Conservation (phyloP, 2,329 filamentous ascomycete species). For the Penicillium sp. region DNA sequence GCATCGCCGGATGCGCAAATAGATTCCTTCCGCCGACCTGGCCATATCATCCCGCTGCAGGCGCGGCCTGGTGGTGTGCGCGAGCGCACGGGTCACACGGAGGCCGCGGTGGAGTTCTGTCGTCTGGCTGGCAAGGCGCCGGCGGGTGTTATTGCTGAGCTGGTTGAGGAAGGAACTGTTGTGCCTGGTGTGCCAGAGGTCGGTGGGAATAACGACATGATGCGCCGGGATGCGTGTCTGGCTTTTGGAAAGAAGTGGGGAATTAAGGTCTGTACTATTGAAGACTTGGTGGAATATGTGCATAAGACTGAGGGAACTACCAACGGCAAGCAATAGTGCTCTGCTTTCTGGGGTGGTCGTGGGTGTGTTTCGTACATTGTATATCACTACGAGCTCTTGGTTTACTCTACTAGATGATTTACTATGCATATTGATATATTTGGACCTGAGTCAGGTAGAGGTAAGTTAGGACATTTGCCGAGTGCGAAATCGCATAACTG, state of each 20-base stretch:
- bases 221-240: slow-evolving; percentile 85
- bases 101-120: slow-evolving; percentile 91
- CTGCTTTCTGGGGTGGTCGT: slow-evolving; percentile 6
- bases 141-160: slow-evolving; percentile 84
- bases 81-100: slow-evolving; percentile 81
- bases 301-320: slow-evolving; percentile 68
- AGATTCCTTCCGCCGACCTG: slow-evolving; percentile 73
- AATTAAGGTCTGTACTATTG: slow-evolving; percentile 92
- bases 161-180: slow-evolving; percentile 82
- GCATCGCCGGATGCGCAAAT: slow-evolving; percentile 64
- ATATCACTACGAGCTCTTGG: slow-evolving; percentile 13
- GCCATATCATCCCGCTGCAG: slow-evolving; percentile 85
- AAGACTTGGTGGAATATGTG: slow-evolving; percentile 78
- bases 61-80: slow-evolving; percentile 79
- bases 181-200: slow-evolving; percentile 68
- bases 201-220: slow-evolving; percentile 74
- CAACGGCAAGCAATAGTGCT: slow-evolving; percentile 38
- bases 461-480: not conserved
- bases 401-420: slow-evolving; percentile 12
- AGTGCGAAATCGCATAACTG: not conserved
- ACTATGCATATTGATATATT: slow-evolving; percentile 7
- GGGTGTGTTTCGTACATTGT: slow-evolving; percentile 14
- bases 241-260: slow-evolving; percentile 86
- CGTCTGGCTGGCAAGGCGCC: slow-evolving; percentile 73
- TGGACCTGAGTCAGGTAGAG: slow-evolving; percentile 4